These are phyloP conservation scores for Colletotrichum trifolii DNA, from an alignment of 2,329 filamentous ascomycete species.

Conservation along the genomic window DNA sequence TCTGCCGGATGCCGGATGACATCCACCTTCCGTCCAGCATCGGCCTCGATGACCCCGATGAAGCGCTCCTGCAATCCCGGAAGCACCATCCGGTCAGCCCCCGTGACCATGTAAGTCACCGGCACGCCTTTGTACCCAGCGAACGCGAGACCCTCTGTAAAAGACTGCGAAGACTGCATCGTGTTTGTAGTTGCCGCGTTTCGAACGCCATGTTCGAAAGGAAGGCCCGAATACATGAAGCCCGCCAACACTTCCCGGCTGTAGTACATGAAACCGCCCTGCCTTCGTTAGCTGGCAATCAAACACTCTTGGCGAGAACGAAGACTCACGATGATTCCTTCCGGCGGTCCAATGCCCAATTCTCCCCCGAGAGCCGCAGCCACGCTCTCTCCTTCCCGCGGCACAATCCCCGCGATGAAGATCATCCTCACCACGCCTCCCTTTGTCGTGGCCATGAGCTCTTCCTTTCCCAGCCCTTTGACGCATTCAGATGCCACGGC, in stretches of 20 bases:
- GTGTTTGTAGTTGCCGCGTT: constrained; percentile 1
- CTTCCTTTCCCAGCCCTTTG: constrained; percentile 10
- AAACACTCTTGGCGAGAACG: not conserved
- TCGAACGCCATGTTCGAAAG: not conserved
- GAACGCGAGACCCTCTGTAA: constrained; percentile 1
- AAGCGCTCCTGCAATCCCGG: constrained; percentile 8
- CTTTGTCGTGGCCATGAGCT: not conserved
- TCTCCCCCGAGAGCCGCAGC: not conserved
- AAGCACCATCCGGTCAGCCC: constrained; percentile 1
- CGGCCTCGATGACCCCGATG: constrained; percentile 15
- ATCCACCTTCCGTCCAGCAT: constrained; percentile 19
- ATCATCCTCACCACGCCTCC: constrained; percentile 17
- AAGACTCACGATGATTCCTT: constrained; percentile 5
- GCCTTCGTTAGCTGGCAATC: not conserved
- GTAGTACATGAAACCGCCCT: constrained; percentile 14
- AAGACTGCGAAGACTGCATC: constrained; percentile 3
- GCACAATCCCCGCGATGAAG: constrained; percentile 24
- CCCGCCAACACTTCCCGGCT: constrained; percentile 4
- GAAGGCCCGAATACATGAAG: constrained; percentile 5
- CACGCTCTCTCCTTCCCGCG: constrained; percentile 12
- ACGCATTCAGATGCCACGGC: constrained; percentile 4
- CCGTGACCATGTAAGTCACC: constrained; percentile 3
- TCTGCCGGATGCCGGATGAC: constrained; percentile 9
- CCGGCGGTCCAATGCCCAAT: not conserved
- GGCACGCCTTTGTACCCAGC: constrained; percentile 3